A percentile compares a stretch with the other conserved stretches of the same genome.
These are phyloP conservation scores for Melampsora abietis-canadensis DNA, from an alignment of 1,284 basidiomycete species.

Conservation along the genomic window DNA sequence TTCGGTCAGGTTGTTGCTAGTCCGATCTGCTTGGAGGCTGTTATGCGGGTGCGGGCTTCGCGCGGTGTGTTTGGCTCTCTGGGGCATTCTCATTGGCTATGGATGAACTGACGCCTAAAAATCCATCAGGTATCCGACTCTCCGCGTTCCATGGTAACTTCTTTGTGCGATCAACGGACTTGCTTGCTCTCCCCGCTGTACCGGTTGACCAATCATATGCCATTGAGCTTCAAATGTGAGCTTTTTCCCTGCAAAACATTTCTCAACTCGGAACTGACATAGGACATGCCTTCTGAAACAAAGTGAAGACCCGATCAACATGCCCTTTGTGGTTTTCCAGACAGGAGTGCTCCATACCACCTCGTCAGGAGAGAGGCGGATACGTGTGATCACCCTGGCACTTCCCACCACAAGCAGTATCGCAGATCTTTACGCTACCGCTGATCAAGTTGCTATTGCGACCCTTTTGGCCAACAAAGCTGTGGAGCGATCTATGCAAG, in stretches of 20 bases:
- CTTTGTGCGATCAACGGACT: constrained; percentile 95
- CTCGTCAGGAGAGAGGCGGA: constrained; percentile 87
- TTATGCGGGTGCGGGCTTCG: constrained; percentile 93
- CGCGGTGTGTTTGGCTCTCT: constrained; percentile 61
- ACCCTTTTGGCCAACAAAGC: constrained; percentile 93
- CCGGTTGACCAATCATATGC: constrained; percentile 95
- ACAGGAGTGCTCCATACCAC: constrained; percentile 94
- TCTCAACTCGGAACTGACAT: neutral
- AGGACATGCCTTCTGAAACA: neutral
- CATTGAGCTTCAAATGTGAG: constrained; percentile 84
- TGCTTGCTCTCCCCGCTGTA: constrained; percentile 92
- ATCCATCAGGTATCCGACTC: constrained; percentile 74
- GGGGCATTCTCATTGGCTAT: neutral
- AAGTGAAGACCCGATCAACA: constrained; percentile 80
- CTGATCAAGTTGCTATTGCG: constrained; percentile 87
- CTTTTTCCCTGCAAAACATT: neutral
- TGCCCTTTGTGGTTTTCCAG: constrained; percentile 92
- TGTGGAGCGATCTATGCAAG: constrained; percentile 82
- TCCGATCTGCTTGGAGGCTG: constrained; percentile 94
- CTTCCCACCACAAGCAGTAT: constrained; percentile 88
- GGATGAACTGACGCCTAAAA: neutral
- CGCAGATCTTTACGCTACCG: constrained; percentile 89
- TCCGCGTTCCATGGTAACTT: constrained; percentile 99
- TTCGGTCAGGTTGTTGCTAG: constrained; percentile 87
- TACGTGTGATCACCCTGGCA: constrained; percentile 89